Percentiles rank a stretch among this genome's conserved stretches.
phyloP scores from a whole-genome alignment of 495 filamentous ascomycete species.

The Cercophora scortea region DNA sequence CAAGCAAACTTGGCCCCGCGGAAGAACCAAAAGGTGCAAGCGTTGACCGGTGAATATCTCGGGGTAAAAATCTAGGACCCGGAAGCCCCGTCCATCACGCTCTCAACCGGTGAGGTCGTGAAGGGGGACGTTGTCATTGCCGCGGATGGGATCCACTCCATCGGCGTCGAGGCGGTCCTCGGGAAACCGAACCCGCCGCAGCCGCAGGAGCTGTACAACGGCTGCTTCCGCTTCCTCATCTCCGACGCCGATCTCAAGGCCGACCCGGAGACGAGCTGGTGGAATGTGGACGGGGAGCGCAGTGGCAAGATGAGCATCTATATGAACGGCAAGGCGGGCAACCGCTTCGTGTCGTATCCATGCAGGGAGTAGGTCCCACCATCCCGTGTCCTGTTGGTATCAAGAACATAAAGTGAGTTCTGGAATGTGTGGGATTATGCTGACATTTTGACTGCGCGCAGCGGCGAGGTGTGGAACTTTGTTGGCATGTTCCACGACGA shows the following conservation, averaged over 20 bases:
- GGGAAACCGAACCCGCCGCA: constrained; percentile 15
- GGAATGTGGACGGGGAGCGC: constrained; percentile 23
- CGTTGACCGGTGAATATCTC: neutral
- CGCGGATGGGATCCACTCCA: constrained; percentile 43
- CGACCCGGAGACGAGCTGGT: constrained; percentile 24
- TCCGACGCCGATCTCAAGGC: constrained; percentile 24
- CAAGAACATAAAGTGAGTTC: too few relatives aligned
- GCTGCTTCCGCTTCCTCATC: constrained; percentile 38
- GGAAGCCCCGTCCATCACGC: constrained; percentile 29
- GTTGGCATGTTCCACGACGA: constrained; percentile 33
- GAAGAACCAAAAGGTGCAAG: too few relatives aligned
- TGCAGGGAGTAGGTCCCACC: constrained; percentile 25
- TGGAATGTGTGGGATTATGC: too few relatives aligned
- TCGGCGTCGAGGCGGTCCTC: constrained; percentile 17
- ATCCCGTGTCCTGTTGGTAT: neutral
- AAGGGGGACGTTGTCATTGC: constrained; percentile 39
- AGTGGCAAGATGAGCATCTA: constrained; percentile 23
- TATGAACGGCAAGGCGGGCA: constrained; percentile 17
- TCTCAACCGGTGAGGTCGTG: constrained; percentile 26
- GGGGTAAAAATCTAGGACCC: constrained; percentile 17
- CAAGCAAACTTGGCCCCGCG: too few relatives aligned
- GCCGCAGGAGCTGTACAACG: constrained; percentile 25
- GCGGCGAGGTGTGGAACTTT: constrained; percentile 36
- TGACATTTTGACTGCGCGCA: neutral
- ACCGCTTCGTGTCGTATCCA: constrained; percentile 35